Base-by-base conservation (phyloP, 306 rosid genomes). In the Cajanus cajan region DNA sequence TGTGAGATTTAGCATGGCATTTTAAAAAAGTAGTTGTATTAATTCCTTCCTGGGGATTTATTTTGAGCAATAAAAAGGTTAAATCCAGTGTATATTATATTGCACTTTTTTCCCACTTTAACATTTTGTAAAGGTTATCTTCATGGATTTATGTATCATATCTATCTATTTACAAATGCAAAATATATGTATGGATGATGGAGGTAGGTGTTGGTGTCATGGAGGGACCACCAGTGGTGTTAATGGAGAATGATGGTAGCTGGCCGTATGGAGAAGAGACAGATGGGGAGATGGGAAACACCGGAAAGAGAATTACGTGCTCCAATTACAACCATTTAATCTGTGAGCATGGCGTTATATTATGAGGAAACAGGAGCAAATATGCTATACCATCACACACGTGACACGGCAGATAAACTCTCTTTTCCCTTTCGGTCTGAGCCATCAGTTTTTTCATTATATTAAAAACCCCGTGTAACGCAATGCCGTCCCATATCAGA, bases 241-340 rank as follows among this genome's bases (percentile, higher is more conserved):
- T 74, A 88, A 88, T 88, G 93, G 89, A 78, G 81, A 88, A 83
- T 78, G 90, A 83, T 84, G 88, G 88, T 37, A 79, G 82, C 71
- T 76, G 87, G 95, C 87, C 92, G 83, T 83, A 79, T 85, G 83
- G 83, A 86, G 88, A 88, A 87, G 96, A 83, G 92, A 93, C 96
- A 91, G 96, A 90, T 86, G 96, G 92, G 93, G 66, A 86, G 85
- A 82, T 69, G 72, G 93, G 98, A 87, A 81, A 88, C 97, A 89
- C 67, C 77, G 83, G 83, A 76, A 85, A 83, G 84, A 86, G 80
- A 84, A 82, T 87, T 87, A 90, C 90, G 95, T 86, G 93, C 86
- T 61, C 84, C 88, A 88, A 77, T 84, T 73, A 58, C 90, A 86
- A 64, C 87, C 87, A 85, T 90, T 89, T 86, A 82, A 86, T 88